These are phyloP conservation scores for Hyphochytrium catenoides DNA, from an alignment of 352 stramenopile genomes.

Conservation along the genomic window DNA sequence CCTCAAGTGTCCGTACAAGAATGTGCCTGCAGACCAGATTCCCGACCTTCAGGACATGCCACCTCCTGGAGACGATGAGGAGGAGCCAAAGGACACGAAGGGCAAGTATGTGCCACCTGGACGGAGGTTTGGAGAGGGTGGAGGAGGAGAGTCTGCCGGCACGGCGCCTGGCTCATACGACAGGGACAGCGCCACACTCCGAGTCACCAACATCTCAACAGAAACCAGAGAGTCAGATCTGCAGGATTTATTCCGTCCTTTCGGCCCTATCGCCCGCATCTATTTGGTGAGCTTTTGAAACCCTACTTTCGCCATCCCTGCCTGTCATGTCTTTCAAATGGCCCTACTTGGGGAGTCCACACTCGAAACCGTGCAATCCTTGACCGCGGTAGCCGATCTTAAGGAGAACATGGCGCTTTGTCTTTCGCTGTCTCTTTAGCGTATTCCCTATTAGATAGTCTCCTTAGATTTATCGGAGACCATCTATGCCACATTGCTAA, in stretches of 20 bases:
- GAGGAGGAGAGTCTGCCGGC: conserved; percentile 3
- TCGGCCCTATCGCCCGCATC: conserved; percentile 85
- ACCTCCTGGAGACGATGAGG: conserved; percentile 21
- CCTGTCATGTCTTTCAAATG: no score
- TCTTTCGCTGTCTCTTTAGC: no score
- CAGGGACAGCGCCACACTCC: conserved; percentile 70
- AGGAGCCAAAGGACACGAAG: conserved; percentile 12
- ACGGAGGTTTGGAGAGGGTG: no score
- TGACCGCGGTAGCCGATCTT: no score
- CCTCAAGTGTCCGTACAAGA: conserved; percentile 72
- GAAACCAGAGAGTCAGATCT: conserved; percentile 94
- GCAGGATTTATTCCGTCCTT: conserved; percentile 91
- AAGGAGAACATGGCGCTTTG: no score
- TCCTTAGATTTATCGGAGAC: no score
- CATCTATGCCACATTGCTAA: no score
- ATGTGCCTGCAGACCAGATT: conserved; percentile 21
- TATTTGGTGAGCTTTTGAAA: no score
- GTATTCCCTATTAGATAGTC: no score
- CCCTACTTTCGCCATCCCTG: no score
- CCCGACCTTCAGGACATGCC: conserved; percentile 43
- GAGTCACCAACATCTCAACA: conserved; percentile 96
- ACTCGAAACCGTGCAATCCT: no score
- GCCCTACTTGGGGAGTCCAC: no score
- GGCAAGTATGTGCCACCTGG: conserved; percentile 60
- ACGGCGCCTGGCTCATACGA: conserved; percentile 10